These are phyloP conservation scores for Candida tetrigidarum DNA, from an alignment of 1,139 yeast genomes.

Conservation along the genomic window DNA sequence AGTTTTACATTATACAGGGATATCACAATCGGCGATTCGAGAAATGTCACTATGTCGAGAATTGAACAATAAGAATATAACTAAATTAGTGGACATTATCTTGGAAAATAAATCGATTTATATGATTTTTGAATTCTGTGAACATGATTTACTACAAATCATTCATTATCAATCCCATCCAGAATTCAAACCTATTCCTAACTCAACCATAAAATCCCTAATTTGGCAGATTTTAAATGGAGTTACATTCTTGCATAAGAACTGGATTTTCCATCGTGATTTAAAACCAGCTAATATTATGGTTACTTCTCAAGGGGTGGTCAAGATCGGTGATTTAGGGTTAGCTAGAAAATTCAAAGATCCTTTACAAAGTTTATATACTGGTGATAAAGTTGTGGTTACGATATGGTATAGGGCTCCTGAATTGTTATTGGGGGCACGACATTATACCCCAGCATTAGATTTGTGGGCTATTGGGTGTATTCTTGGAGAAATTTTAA, in stretches of 20 bases:
- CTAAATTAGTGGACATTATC: conserved; percentile 81
- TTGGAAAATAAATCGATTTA: conserved; percentile 89
- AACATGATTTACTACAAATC: conserved; percentile 90
- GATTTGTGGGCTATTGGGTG: conserved; percentile 99
- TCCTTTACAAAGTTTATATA: conserved; percentile 84
- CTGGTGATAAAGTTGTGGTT: conserved; percentile 97
- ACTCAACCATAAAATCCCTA: conserved; percentile 75
- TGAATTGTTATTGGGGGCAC: conserved; percentile 84
- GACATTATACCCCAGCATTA: conserved; percentile 94
- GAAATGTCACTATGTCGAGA: conserved; percentile 97
- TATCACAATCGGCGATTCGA: conserved; percentile 93
- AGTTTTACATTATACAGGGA: conserved; percentile 87
- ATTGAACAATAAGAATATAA: conserved; percentile 76
- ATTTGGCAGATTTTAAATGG: conserved; percentile 95
- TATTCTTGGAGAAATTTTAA: conserved; percentile 87
- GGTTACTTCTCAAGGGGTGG: conserved; percentile 89
- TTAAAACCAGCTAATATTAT: conserved; percentile 97
- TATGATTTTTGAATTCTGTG: conserved; percentile 96
- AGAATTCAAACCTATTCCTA: conserved; percentile 77
- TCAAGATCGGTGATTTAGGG: conserved; percentile 96
- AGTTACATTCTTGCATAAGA: conserved; percentile 87
- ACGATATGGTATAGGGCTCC: conserved; percentile 99
- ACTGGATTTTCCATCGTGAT: conserved; percentile 96
- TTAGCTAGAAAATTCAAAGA: conserved; percentile 89
- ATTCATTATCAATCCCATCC: conserved; percentile 95